These are phyloP conservation scores for Hypoxylon sp. DNA, from an alignment of 2,329 filamentous ascomycete species.

Conservation along the genomic window DNA sequence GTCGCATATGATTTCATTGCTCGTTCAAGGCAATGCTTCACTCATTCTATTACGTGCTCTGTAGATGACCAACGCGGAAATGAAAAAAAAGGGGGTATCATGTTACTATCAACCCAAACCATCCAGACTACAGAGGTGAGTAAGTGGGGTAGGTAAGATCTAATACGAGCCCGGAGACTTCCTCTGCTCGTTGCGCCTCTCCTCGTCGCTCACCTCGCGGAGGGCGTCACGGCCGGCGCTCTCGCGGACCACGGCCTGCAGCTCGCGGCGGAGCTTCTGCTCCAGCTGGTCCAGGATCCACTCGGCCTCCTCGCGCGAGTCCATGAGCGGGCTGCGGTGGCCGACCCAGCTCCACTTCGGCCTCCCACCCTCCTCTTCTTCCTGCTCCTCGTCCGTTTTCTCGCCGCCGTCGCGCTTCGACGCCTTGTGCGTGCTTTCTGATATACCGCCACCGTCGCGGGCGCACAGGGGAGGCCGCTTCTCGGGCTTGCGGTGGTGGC, in stretches of 20 bases:
- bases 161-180: constrained; percentile 2
- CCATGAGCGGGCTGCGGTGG: constrained; percentile 72
- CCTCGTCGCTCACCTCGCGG: constrained; percentile 34
- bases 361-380: no score
- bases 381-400: constrained; percentile 32
- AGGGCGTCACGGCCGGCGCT: constrained; percentile 19
- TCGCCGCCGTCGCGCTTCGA: constrained; percentile 7
- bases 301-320: constrained; percentile 71
- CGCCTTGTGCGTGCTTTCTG: background rate
- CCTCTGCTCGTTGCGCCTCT: constrained; percentile 49
- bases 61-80: background rate
- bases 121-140: background rate
- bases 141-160: background rate
- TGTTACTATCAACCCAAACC: background rate
- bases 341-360: constrained; percentile 77
- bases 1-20: background rate
- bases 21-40: background rate
- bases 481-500: constrained; percentile 55
- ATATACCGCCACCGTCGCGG: no score
- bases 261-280: constrained; percentile 61
- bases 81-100: background rate
- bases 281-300: constrained; percentile 75
- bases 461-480: constrained; percentile 26
- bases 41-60: background rate
- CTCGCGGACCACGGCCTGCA: constrained; percentile 45